Evolutionary conservation across 805 yeast genomes (phyloP).

Genomic region (Candida ipomoeae): DNA sequence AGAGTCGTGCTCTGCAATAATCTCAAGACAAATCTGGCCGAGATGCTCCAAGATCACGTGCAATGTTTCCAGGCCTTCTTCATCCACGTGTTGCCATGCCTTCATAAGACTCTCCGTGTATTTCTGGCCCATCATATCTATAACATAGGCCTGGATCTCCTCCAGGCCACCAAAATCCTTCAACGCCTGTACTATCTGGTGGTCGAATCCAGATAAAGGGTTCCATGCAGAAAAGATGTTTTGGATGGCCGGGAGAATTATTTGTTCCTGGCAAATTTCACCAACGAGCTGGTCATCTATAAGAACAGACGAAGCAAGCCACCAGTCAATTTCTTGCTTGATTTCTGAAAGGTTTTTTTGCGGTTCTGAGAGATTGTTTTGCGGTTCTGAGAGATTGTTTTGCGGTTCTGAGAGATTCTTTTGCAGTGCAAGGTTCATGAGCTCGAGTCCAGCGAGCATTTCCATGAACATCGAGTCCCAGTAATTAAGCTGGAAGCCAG

Average conservation of each 20-base stretch:
- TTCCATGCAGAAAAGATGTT: conserved; percentile 4
- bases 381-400: no score
- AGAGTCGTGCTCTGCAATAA: not conserved
- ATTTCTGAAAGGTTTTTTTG: not conserved
- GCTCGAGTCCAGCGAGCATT: conserved; percentile 1
- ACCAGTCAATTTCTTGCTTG: conserved; percentile 8
- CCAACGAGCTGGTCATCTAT: conserved; percentile 11
- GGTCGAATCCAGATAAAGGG: conserved; percentile 5
- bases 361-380: no score
- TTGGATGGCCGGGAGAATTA: conserved; percentile 7
- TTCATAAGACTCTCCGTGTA: not conserved
- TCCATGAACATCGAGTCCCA: conserved; percentile 13
- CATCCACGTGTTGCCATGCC: not conserved
- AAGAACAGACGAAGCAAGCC: conserved; percentile 14
- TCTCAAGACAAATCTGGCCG: not conserved
- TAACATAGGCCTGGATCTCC: not conserved
- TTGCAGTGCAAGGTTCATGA: no score
- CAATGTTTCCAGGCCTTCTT: not conserved
- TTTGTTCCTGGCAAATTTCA: conserved; percentile 3
- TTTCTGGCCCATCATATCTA: conserved; percentile 5
- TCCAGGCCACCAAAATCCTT: conserved; percentile 5
- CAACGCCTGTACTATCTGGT: conserved; percentile 6
- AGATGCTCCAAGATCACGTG: not conserved
- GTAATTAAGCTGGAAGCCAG: conserved; percentile 3
- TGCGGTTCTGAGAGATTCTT: no score